Conservation (phyloP, 1,139 yeast species). For the Kurtzmaniella quercitrusa region DNA sequence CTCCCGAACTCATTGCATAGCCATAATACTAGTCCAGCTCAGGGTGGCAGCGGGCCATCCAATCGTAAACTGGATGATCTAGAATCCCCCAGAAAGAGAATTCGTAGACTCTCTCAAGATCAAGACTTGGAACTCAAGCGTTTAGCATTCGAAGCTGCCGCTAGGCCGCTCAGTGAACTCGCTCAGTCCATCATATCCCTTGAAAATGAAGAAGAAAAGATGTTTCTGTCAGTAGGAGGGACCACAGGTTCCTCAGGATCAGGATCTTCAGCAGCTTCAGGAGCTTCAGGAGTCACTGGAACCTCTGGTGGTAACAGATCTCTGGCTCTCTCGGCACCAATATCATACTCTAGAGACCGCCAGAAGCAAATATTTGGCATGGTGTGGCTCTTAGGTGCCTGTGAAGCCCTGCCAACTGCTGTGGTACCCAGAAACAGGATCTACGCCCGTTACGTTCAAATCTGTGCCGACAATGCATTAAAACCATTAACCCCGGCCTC, state of each 20-base stretch:
- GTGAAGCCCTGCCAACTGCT: conserved; percentile 60
- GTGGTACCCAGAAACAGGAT: conserved; percentile 83
- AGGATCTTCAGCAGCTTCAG: conserved; percentile 1
- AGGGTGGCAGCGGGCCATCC: background rate
- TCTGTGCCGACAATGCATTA: conserved; percentile 64
- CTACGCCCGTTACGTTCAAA: conserved; percentile 72
- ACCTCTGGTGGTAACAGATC: background rate
- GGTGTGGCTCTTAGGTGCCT: conserved; percentile 71
- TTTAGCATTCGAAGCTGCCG: conserved; percentile 41
- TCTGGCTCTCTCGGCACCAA: background rate
- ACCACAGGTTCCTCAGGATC: background rate
- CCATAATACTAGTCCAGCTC: background rate
- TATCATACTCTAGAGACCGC: conserved; percentile 45
- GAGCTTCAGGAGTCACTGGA: background rate
- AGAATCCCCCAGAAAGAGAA: conserved; percentile 1
- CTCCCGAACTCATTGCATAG: background rate
- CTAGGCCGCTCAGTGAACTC: conserved; percentile 45
- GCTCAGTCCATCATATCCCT: conserved; percentile 46
- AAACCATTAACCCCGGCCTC: conserved; percentile 83
- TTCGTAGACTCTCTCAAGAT: conserved; percentile 1
- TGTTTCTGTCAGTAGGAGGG: background rate
- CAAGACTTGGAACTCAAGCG: conserved; percentile 36
- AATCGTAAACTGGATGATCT: conserved; percentile 1
- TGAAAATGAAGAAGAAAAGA: conserved; percentile 29
- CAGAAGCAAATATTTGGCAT: conserved; percentile 77